A percentile compares a stretch with the other conserved stretches of the same genome.
Evolutionary conservation across 2,329 filamentous ascomycete genomes (phyloP).

Genomic region (Karstenula rhodostoma): DNA sequence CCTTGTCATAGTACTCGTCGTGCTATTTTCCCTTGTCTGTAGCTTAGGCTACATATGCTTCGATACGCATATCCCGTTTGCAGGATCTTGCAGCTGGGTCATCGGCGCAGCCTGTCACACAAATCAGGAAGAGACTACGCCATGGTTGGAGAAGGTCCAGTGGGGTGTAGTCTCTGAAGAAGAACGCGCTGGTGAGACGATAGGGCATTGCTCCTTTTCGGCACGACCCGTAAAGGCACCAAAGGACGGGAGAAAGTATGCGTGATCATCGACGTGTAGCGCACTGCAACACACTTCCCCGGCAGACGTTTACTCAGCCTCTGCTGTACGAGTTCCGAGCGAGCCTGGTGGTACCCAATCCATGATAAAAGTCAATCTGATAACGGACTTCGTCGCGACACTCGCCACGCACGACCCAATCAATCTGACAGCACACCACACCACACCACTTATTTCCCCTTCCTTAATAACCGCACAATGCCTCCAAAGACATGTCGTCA

Average conservation of each 20-base stretch:
- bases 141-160: not conserved
- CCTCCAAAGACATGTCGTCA: not conserved
- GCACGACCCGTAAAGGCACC: not conserved
- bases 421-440: not conserved
- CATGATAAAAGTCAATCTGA: not conserved
- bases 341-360: not conserved
- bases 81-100: not conserved
- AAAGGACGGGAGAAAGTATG: not conserved
- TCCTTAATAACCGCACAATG: not conserved
- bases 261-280: not conserved
- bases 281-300: not conserved
- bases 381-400: not conserved
- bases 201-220: not conserved
- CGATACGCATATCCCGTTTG: not conserved
- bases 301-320: too few species aligned
- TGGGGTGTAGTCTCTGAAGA: not conserved
- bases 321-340: not conserved
- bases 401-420: not conserved
- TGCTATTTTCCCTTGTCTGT: not conserved
- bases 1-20: not conserved
- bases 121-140: not conserved
- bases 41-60: not conserved
- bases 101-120: not conserved
- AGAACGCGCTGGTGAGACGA: not conserved
- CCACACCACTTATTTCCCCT: not conserved